Evolutionary conservation across 441 rosid genomes (phyloP), one percentile per base, ranked within the genome.

Genomic region (Raphanus hybrid): DNA sequence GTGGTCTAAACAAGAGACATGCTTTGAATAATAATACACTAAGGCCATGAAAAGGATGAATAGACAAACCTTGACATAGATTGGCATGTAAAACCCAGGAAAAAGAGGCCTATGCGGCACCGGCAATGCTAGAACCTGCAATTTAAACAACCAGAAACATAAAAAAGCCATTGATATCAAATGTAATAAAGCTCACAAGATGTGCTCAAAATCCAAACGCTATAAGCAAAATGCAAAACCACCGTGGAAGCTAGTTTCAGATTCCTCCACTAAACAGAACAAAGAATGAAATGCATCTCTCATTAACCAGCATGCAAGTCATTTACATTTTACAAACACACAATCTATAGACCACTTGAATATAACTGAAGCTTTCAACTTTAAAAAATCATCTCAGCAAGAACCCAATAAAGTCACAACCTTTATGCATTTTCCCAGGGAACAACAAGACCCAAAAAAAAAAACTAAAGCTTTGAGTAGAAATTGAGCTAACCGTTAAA

Each of bases 51-150:
- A 43, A n/a, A 12, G 37, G 12, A 64, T 11, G 69, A 70, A 59
- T 45, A 10, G 48, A 52, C 52, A 68, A 90, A 96, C 99, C 98
- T 96, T 96, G 57, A 96, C 98, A 82, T 85, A 89, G 77, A 96
- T 90, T 48, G 98, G 99, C 97, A 96, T 90, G 91, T 91, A 96
- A 79, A 96, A 96, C 45, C 98, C 99, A n/a, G 98, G 98, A 73
- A 96, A 94, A 43, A 96, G 87, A 60, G 99, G 99, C 78, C 97
- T 88, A 76, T 92, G 98, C 0, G 91, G 91, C 86, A 96, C 85
- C 1, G 98, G 98, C 75, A 96, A 82, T 7, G 98, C 98, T 84
- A 94, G 76, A 61, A 29, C 34, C 34, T 79, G 82, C 55, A 63
- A 64, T 29, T 79, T 18, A 63, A 74, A 69, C 74, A 50, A 29